Evolutionary conservation across 108 stramenopile species (phyloP).

Genomic region (Nannochloropsis oceanica): DNA sequence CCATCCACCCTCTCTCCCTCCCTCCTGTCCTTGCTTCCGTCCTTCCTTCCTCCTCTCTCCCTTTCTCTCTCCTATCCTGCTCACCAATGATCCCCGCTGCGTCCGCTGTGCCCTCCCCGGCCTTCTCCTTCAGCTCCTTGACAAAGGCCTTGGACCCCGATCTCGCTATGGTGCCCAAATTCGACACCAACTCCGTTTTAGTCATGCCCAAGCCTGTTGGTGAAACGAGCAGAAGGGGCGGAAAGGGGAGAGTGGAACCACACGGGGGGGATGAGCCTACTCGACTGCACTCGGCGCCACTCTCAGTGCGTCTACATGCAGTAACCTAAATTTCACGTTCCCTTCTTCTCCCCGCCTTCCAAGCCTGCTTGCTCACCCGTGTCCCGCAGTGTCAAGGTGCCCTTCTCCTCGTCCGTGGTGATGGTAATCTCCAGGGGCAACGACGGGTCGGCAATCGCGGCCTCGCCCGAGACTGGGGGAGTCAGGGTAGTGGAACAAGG

Average conservation of each 20-base stretch:
- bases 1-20: background rate
- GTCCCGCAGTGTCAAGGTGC: constrained; percentile 81
- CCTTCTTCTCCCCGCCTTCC: no score
- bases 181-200: constrained; percentile 64
- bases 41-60: background rate
- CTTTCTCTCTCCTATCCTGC: constrained; percentile 17
- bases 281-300: no score
- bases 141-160: constrained; percentile 69
- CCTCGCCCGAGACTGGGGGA: background rate
- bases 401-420: constrained; percentile 55
- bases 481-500: background rate
- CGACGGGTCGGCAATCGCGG: constrained; percentile 27
- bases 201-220: constrained; percentile 78
- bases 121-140: constrained; percentile 47
- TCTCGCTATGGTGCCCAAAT: constrained; percentile 94
- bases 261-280: no score
- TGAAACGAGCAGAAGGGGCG: background rate
- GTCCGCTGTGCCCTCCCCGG: constrained; percentile 1
- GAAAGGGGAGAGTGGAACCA: background rate
- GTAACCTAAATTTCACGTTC: no score
- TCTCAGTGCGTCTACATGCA: no score
- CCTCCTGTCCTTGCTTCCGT: no score
- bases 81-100: constrained; percentile 46
- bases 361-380: constrained; percentile 18
- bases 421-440: constrained; percentile 50